Evolutionary conservation across 352 stramenopile species (phyloP), one percentile per base, ranked within the genome.

Genomic region (Globisporangium recalcitrans): DNA sequence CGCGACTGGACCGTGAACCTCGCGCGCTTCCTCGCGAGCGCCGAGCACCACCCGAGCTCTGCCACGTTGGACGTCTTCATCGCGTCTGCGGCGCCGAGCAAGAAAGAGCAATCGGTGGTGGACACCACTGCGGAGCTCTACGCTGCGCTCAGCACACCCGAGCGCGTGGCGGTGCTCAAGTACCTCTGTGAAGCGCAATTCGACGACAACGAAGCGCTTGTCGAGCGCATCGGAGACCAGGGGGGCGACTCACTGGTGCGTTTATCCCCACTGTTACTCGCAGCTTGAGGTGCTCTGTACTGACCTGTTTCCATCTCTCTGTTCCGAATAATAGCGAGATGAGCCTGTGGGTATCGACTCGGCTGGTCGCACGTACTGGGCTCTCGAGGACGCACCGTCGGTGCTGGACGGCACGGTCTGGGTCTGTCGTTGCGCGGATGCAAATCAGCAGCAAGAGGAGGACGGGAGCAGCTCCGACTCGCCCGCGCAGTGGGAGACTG

Each of bases 171-270:
- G 3, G 64, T 89, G 7, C 60, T 91, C 34, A 89, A 89, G 46
- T 74, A 78, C 22, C 32, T 89, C 16, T 91, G 79, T 29, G 79
- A 91, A 57, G 64, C 72, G 27, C 79, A 89, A 46, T 89, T 88
- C 34, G 79, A 89, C 56, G 71, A 75, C 58, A 91, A 89, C 56
- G 75, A 85, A 38, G 40, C 62, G 32, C 70, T 89, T 7, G 58
- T 86, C 21, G 71, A 88, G 62, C 71, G 74, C 46, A 78, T 90
- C 55, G 81, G 75, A 29, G 65, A 78, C 40, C 70, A 84, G 40
- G 79, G 82, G 38, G 74, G 68, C 9, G 72, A 87, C 19, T 72
- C 68, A 1, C 74, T 88, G 48, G 75, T 82, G 62, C 46, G 63
- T 62, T 10, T 16, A 26, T 58, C 16, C 19, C 3, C 8, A 44